Evolutionary conservation across 2,329 filamentous ascomycete species (phyloP).

Genomic region (Botrytis fabae): DNA sequence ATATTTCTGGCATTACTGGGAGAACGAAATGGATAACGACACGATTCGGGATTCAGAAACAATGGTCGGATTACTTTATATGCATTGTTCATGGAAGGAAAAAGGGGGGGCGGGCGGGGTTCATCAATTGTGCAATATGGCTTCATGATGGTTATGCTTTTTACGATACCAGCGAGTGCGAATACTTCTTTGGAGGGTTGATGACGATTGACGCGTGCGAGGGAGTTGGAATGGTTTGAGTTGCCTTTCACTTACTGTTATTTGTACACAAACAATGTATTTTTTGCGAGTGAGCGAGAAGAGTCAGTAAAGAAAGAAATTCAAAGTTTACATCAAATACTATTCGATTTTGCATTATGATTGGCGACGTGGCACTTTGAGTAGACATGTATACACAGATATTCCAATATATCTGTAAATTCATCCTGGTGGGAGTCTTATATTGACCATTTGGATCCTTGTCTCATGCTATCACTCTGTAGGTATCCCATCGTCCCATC

Average conservation of each 20-base stretch:
- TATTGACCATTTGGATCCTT: background rate
- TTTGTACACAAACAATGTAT: conserved; percentile 15
- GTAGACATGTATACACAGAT: background rate
- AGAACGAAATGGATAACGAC: conserved; percentile 12
- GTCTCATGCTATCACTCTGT: background rate
- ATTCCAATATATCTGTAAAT: background rate
- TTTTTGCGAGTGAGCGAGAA: background rate
- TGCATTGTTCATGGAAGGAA: conserved; percentile 18
- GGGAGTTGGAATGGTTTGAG: conserved; percentile 2
- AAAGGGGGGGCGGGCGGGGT: background rate
- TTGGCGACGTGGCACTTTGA: background rate
- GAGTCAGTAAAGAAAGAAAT: background rate
- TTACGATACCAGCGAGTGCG: conserved; percentile 26
- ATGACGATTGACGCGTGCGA: background rate
- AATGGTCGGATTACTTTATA: background rate
- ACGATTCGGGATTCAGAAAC: background rate
- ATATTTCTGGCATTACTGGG: conserved; percentile 20
- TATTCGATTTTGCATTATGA: background rate
- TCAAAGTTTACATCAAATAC: background rate
- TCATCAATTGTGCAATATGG: conserved; percentile 6
- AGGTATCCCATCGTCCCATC: background rate
- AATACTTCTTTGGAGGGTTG: conserved; percentile 7
- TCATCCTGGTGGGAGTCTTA: background rate
- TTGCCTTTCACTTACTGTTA: background rate
- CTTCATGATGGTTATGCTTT: conserved; percentile 18